These are phyloP conservation scores for Eucalyptus leucophloia DNA, from an alignment of 345 rosid species.

Conservation along the genomic window DNA sequence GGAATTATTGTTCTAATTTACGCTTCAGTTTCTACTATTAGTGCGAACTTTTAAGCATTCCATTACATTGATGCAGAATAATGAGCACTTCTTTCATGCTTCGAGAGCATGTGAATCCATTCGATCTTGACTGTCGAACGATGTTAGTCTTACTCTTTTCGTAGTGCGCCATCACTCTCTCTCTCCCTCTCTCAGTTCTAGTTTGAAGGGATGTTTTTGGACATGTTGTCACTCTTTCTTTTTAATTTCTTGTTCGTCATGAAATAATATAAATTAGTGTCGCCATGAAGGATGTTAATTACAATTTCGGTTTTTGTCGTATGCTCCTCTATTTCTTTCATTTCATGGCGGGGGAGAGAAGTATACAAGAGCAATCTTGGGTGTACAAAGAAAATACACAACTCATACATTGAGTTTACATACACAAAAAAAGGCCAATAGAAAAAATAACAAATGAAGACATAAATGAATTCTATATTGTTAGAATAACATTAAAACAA, in stretches of 20 bases:
- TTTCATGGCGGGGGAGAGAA: background rate
- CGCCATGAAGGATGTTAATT: background rate
- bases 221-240: background rate
- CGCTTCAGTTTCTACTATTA: background rate
- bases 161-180: background rate
- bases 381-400: background rate
- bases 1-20: background rate
- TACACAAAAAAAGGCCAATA: background rate
- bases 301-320: background rate
- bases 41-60: background rate
- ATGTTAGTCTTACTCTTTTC: background rate
- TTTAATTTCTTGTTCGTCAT: background rate
- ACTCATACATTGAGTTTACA: background rate
- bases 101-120: background rate
- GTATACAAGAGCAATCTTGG: background rate
- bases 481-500: background rate
- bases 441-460: background rate
- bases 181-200: background rate
- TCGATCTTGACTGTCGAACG: background rate
- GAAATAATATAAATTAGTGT: background rate
- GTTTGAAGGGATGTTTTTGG: background rate
- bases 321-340: background rate
- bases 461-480: background rate
- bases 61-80: background rate
- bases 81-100: background rate